These are phyloP conservation scores for Pleodorina starrii DNA, from an alignment of 139 green algal genomes.

Conservation along the genomic window DNA sequence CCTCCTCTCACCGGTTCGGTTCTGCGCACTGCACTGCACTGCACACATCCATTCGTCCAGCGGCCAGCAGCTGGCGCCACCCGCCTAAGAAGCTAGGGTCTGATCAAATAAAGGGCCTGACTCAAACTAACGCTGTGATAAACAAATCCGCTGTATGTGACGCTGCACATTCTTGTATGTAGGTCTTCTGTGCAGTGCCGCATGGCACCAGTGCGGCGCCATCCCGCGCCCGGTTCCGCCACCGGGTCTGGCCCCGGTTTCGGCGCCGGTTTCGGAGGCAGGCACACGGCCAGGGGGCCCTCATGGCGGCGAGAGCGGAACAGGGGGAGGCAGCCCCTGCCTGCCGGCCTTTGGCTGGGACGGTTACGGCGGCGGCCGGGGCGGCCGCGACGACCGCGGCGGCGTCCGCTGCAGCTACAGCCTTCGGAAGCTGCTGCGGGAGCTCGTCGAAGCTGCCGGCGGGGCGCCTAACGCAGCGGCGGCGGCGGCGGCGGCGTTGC, in stretches of 20 bases:
- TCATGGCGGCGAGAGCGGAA: background rate
- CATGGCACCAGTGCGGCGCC: background rate
- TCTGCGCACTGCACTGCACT: too few species aligned
- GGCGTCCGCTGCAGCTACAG: background rate
- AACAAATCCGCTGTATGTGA: too few species aligned
- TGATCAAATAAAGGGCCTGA: too few species aligned
- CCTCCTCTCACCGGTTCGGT: too few species aligned
- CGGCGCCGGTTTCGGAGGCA: too few species aligned
- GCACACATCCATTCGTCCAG: too few species aligned
- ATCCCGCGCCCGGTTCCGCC: background rate
- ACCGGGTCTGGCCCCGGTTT: background rate
- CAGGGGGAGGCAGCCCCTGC: too few species aligned
- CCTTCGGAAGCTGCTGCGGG: background rate
- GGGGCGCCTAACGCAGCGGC: background rate
- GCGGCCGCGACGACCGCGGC: background rate
- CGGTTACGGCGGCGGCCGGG: too few species aligned
- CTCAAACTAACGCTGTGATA: too few species aligned
- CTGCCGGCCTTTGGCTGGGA: background rate
- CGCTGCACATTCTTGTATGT: background rate
- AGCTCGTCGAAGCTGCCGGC: background rate
- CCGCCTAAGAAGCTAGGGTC: too few species aligned
- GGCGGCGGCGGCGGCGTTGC: background rate
- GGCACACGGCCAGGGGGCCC: too few species aligned
- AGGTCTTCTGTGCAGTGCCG: conserved; percentile 20
- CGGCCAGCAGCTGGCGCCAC: too few species aligned